A percentile compares a stretch with the other conserved stretches of the same genome.
These are phyloP conservation scores for Cyberlindnera petersonii DNA, from an alignment of 805 yeast genomes.

Conservation along the genomic window DNA sequence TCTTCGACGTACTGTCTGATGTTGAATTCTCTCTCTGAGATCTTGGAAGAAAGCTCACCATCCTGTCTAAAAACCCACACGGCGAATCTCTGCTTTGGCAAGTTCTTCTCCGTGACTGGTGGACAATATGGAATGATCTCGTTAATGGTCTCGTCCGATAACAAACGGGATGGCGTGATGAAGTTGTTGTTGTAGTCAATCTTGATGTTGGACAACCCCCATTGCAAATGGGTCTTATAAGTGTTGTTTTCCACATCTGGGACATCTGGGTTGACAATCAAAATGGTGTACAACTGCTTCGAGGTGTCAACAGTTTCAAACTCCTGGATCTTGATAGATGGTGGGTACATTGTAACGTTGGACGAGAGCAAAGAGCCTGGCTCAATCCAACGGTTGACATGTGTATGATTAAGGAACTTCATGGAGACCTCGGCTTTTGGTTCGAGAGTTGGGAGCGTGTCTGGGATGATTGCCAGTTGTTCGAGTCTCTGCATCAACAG, in stretches of 20 bases:
- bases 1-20: slow-evolving; percentile 62
- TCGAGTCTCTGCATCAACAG: slow-evolving; percentile 89
- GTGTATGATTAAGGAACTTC: slow-evolving; percentile 67
- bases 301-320: slow-evolving; percentile 43
- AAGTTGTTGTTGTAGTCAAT: slow-evolving; percentile 54
- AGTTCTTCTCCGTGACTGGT: slow-evolving; percentile 85
- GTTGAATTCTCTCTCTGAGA: slow-evolving; percentile 49
- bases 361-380: slow-evolving; percentile 79
- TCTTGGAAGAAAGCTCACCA: slow-evolving; percentile 18
- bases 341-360: slow-evolving; percentile 68
- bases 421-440: slow-evolving; percentile 75
- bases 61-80: slow-evolving; percentile 88
- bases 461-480: slow-evolving; percentile 81
- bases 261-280: slow-evolving; percentile 87
- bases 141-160: slow-evolving; percentile 34
- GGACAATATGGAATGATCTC: slow-evolving; percentile 65
- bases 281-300: slow-evolving; percentile 64
- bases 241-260: slow-evolving; percentile 73
- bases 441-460: slow-evolving; percentile 82
- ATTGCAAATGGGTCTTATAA: slow-evolving; percentile 67
- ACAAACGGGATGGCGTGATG: slow-evolving; percentile 37
- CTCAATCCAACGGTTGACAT: slow-evolving; percentile 62
- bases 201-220: slow-evolving; percentile 69
- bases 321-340: slow-evolving; percentile 73
- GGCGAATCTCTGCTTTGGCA: slow-evolving; percentile 75